Evolutionary conservation across 2,329 filamentous ascomycete genomes (phyloP).

Genomic region (Aspergillus chevalieri): DNA sequence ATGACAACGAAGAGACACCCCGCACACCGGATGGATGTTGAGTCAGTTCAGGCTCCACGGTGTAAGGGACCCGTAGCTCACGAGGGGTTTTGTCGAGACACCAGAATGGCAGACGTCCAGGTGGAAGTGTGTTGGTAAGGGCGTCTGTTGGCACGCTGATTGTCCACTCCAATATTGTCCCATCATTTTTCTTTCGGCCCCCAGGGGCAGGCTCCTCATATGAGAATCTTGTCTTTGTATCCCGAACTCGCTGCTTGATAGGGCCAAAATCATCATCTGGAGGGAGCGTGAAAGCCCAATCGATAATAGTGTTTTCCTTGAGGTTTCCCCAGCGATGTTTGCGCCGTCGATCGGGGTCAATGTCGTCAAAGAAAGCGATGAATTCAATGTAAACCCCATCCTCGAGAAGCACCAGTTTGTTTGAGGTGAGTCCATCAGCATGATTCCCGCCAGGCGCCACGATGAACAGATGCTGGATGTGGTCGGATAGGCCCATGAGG

Average conservation of each 20-base stretch:
- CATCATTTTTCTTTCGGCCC: not conserved
- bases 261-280: constrained; percentile 7
- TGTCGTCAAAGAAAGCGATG: constrained; percentile 15
- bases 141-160: not conserved
- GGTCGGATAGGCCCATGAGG: constrained; percentile 5
- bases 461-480: constrained; percentile 6
- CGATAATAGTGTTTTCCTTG: constrained; percentile 11
- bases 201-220: not conserved
- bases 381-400: constrained; percentile 14
- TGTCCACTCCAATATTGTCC: not conserved
- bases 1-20: not conserved
- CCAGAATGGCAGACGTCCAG: not conserved
- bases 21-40: not conserved
- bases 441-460: constrained; percentile 13
- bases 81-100: not conserved
- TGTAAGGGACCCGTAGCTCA: not conserved
- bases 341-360: constrained; percentile 10
- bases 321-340: constrained; percentile 15
- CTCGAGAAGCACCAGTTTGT: constrained; percentile 12
- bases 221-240: not conserved
- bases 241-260: constrained; percentile 5
- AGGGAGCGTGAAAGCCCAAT: constrained; percentile 15
- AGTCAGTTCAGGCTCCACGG: not conserved
- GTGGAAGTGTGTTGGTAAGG: not conserved
- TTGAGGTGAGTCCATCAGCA: constrained; percentile 13